Evolutionary conservation across 306 rosid genomes (phyloP), one percentile per base, ranked within the genome.

Genomic region (Vicia faba): DNA sequence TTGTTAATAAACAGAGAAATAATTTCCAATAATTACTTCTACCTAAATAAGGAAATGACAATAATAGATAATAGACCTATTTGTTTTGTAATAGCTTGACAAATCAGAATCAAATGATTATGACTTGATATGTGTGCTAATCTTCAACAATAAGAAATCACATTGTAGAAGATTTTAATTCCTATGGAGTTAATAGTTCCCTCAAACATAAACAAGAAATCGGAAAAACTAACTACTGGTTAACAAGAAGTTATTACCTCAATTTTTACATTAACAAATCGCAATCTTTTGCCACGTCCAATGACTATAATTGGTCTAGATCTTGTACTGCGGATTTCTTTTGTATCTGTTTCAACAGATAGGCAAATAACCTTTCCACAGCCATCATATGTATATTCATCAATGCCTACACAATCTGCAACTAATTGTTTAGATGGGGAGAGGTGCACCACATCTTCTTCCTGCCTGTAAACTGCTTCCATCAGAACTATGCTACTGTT

Each of bases 361-460:
- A 93, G 84, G 68, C 61, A 75, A 72, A 93, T 86, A 70, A 78
- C 72, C 76, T 88, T 93, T 71, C 99, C 99, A 76, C 99, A 88
- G 64, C 97, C 99, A 72, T 93, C 97, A 62, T 93, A 93, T 50
- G 81, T 83, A 68, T 86, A 93, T 73, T 86, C 95, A 75, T 90
- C 91, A 66, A 93, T 78, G 79, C 86, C 84, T 36, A 79, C 69
- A 73, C 74, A 75, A 81, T 93, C 93, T 10, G 87, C 99, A 18
- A 90, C 87, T 68, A 93, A 70, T 75, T 88, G 99, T 68, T 85
- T 88, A 68, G 87, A 75, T 48, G 96, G 92, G 44, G 95, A 90
- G 63, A 93, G 86, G 78, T 83, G 81, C 78, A 90, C 85, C 61
- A 86, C 88, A 82, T 88, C 96, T 57, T 93, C 96, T 35, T 70